Base-by-base conservation (phyloP, 352 stramenopile genomes). In the Globisporangium nodosum region DNA sequence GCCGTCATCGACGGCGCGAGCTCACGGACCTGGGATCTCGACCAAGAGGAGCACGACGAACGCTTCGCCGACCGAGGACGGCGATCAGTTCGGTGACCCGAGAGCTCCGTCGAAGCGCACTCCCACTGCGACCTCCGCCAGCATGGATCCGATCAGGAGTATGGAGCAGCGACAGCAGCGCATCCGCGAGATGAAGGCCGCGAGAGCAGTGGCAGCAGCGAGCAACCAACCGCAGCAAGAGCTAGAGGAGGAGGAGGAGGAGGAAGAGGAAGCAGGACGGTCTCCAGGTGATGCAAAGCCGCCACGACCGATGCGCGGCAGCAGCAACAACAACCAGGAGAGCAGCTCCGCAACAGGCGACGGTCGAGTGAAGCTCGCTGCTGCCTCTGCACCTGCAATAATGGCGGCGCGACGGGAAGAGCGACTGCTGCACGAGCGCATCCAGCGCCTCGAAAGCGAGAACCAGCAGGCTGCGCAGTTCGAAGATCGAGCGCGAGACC, bases 101-200 rank as follows among this genome's bases (percentile, higher is more conserved):
- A 27, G 18, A 7, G 43, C 43, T 49, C 43, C n/a, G 43, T 15
- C 20, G n/a, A 12, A 48, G 18, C 43, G 7, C 11, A 16, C 43
- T 24, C 3, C 31, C 7, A 7, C 8, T 9, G 15, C 31, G 31
- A 20, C 1, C 16, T 8, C 16, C 1, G 39, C n/a, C 5, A 27
- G 6, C 20, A 45, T 21, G 6, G 43, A 60, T 20, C 52, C 53
- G n/a, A 35, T 70, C 9, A 61, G 42, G 40, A 61, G 62, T 30
- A 79, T 79, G 71, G 76, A 81, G 42, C 57, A 61, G 49, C 56
- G 76, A 31, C 69, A 83, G 5, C 50, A 73, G 18, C 48, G 60
- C 3, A 53, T 71, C 27, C 58, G 66, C 31, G 49, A 80, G 56
- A 65, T 52, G 47, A 52, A 64, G 40, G 24, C 43, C 18, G 12